Evolutionary conservation across 2,329 filamentous ascomycete species (phyloP), one percentile per base, ranked within the genome.

Genomic region (Penicillium sumatraense): DNA sequence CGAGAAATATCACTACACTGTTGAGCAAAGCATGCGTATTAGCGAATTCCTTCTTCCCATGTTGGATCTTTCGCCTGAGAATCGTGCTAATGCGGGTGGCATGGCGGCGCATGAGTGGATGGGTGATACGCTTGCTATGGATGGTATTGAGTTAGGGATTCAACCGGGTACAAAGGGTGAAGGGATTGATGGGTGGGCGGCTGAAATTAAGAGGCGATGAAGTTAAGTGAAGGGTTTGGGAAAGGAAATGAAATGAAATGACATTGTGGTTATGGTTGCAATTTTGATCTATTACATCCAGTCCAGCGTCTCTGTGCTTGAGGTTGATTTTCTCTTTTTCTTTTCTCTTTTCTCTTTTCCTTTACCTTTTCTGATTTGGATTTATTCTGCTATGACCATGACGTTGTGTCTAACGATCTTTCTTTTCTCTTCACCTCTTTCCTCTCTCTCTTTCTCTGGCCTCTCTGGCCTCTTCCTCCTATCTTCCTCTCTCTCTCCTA

Each of bases 1-100:
- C 57, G 95, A 99, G 75, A 99, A 99, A 72, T 99, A 99, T 70
- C 95, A 98, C 74, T 98, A 96, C 76, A 87, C 86, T 61, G 86
- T 90, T 11, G 86, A 96, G 48, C 92, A 97, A 65, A 86, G 85
- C 41, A 89, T 88, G 75, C 85, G 85, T 57, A 88, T 97, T 60
- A 83, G 87, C 14, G 89, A 90, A 24, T 97, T 99, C 75, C 75
- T 99, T 54, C 81, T 87, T 1, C 95, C 95, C 0, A 96, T 98
- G 91, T 81, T 99, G 35, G 91, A 97, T 73, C 80, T 99, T 21
- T 78, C 91, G 36, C 95, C 95, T 0, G 91, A 93, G 57, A 90
- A 91, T 75, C 83, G 95, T 36, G 95, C 95, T 10, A 99, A 98
- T 71, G 95, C 95, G 1, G 95, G 95, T 31, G 95, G 95, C 5